Percentiles rank a stretch among this genome's conserved stretches.
Evolutionary conservation across 1,284 basidiomycete species (phyloP).

Genomic region (Microbotryum saponariae): DNA sequence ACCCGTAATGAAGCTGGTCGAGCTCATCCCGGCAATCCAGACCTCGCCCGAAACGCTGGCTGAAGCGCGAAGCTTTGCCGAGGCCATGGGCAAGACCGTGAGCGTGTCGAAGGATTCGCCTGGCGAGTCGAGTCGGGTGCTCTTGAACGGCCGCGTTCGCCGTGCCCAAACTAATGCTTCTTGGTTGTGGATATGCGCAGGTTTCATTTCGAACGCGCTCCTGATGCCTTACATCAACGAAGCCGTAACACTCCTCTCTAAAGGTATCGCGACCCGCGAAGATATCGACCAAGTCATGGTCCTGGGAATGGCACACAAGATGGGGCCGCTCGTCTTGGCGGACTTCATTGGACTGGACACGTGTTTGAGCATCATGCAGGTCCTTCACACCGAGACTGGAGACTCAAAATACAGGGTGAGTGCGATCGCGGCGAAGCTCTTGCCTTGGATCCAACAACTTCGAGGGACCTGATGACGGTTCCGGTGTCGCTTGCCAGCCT

Average conservation of each 20-base stretch:
- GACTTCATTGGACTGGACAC: conserved; percentile 36
- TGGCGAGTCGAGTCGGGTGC: conserved; percentile 43
- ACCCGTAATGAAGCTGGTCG: conserved; percentile 59
- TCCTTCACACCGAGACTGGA: conserved; percentile 45
- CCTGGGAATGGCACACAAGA: conserved; percentile 91
- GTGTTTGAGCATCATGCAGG: conserved; percentile 81
- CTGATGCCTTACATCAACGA: conserved; percentile 88
- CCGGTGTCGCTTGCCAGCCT: conserved; percentile 50
- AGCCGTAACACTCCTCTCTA: conserved; percentile 87
- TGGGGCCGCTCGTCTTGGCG: conserved; percentile 54
- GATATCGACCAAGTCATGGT: conserved; percentile 92
- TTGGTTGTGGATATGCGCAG: conserved; percentile 41
- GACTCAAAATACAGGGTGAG: too few species aligned
- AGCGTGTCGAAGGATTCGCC: conserved; percentile 82
- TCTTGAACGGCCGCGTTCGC: neutral
- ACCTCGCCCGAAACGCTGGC: conserved; percentile 68
- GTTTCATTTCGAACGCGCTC: conserved; percentile 70
- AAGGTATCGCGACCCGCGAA: conserved; percentile 81
- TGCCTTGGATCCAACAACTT: too few species aligned
- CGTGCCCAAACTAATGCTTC: neutral
- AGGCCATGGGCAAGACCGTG: conserved; percentile 88
- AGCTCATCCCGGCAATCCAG: conserved; percentile 87
- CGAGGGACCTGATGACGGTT: too few species aligned
- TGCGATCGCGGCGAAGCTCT: too few species aligned
- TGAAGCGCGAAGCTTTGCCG: conserved; percentile 71